These are phyloP conservation scores for Apiotrichum mycotoxinovorans DNA, from an alignment of 1,284 basidiomycete species.

Conservation along the genomic window DNA sequence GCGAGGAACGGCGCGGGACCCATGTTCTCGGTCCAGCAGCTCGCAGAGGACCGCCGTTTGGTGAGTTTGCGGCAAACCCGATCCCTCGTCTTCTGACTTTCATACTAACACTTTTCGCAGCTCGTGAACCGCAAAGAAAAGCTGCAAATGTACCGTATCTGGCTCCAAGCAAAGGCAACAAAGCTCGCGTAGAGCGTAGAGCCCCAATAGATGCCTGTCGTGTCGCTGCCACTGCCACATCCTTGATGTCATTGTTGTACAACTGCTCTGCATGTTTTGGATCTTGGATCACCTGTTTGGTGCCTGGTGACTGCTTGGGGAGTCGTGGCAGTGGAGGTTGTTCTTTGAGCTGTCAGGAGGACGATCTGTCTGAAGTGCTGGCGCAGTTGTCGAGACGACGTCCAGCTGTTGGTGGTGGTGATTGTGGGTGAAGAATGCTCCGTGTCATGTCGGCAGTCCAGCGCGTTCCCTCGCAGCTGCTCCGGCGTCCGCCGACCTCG, in stretches of 20 bases:
- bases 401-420: no score
- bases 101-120: slow-evolving; percentile 12
- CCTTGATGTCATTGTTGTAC: neutral
- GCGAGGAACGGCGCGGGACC: slow-evolving; percentile 20
- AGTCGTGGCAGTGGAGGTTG: neutral
- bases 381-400: no score
- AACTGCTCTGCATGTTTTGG: neutral
- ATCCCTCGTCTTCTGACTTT: no score
- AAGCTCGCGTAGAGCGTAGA: slow-evolving; percentile 49
- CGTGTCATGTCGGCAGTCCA: no score
- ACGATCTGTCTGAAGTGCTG: no score
- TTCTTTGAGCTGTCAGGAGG: no score
- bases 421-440: no score
- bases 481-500: no score
- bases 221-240: neutral
- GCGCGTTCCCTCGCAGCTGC: no score
- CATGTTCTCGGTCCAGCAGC: slow-evolving; percentile 67
- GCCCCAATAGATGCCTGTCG: neutral
- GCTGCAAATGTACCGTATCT: slow-evolving; percentile 91
- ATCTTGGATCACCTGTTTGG: neutral
- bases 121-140: slow-evolving; percentile 87
- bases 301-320: neutral
- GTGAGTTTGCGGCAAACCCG: slow-evolving; percentile 24
- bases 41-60: slow-evolving; percentile 83
- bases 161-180: slow-evolving; percentile 84